These are phyloP conservation scores for Rhynchospora pubera DNA, from an alignment of 176 grass and related monocot species.

Conservation along the genomic window DNA sequence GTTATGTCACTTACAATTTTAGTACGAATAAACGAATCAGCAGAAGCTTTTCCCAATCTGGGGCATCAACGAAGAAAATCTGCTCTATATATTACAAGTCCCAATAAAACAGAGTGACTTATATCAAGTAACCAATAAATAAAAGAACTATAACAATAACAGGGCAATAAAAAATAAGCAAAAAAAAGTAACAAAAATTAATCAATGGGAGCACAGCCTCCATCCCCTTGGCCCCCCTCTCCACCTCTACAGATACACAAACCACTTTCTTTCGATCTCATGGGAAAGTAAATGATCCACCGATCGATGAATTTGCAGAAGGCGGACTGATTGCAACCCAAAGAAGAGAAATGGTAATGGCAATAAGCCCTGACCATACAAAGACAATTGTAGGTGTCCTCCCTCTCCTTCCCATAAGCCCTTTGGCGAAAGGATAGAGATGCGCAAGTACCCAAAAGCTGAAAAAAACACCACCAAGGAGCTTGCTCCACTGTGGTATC, in stretches of 20 bases:
- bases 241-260: background rate
- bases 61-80: background rate
- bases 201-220: background rate
- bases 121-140: conserved; percentile 19
- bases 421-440: conserved; percentile 93
- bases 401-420: conserved; percentile 78
- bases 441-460: conserved; percentile 97
- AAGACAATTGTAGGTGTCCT: conserved; percentile 85
- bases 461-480: conserved; percentile 88
- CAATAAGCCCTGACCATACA: conserved; percentile 83
- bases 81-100: background rate
- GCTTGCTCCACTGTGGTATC: conserved; percentile 92
- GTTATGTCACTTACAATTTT: too few species aligned
- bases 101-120: background rate
- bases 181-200: background rate
- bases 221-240: background rate
- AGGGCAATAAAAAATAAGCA: background rate
- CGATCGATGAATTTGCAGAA: conserved; percentile 54
- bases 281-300: conserved; percentile 88
- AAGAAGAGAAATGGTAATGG: conserved; percentile 90
- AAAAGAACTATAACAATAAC: conserved; percentile 20
- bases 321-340: conserved; percentile 90
- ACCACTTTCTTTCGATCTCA: conserved; percentile 24
- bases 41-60: background rate
- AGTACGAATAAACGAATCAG: background rate